Base-by-base conservation (phyloP, 116 monocot genomes). In the Phalaenopsis hybrid region DNA sequence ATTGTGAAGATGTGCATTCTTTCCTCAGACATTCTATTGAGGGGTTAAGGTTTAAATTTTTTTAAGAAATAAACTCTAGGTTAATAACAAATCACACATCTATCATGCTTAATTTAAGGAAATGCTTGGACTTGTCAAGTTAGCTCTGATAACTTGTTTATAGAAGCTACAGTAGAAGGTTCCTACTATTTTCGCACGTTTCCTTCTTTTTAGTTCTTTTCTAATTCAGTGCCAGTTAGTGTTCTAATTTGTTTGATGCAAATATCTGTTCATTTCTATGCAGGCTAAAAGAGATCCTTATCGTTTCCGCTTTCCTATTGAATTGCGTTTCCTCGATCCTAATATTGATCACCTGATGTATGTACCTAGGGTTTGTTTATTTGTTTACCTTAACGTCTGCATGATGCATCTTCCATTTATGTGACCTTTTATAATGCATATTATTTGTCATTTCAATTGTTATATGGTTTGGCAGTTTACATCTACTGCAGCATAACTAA, bases 341-440 rank as follows among this genome's bases (percentile, higher is more conserved):
- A 94, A 96, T 80, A 91, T 96, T 83, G 96, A 96, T 89, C 96
- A 96, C 79, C 96, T 96, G 68, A 91, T 96, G 96, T 96, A 87
- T 57, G 94, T 87, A 75, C n/a, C 44, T n/a, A 1, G 8, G 11
- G n/a, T 74, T 81, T 28, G 57, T 72, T 57, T 46, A 45, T 75
- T 73, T 75, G 18, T 45, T 46, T 45, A n/a, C 31, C 46, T 43
- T 11, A 49, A 44, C 1, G 7, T 68, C 15, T 44, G 51, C 23
- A 31, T 11, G 63, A 48, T 44, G 46, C 28, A 16, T 75, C 18
- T 81, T 51, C 25, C 34, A 15, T 75, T 7, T 81, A n/a, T 74
- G 50, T 46, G n/a, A 52, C 28, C 25, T 50, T 81, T 70, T 49
- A 12, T 6, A 44, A 23, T 70, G 20, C 79, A 79, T 70, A 68